Base-by-base conservation (phyloP, 345 rosid genomes). In the thale cress (Arabidopsis thaliana) region DNA sequence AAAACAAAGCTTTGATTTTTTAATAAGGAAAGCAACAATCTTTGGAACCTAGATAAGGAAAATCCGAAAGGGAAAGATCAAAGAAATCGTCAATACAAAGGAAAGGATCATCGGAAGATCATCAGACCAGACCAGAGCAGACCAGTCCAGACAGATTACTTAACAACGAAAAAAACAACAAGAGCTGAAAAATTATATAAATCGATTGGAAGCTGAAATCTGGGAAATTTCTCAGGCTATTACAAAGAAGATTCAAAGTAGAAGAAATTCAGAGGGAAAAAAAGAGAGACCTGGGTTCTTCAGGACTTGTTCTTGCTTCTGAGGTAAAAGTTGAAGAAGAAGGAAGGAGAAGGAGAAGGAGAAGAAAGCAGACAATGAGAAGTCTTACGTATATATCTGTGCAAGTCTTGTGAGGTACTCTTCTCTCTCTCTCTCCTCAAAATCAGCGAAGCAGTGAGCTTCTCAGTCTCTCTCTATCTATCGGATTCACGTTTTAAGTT, bases 401-500 rank as follows among this genome's bases (percentile, higher is more conserved):
- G 77, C 73, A 71, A 78, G 77, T 71, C 81, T 78, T 72, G 77
- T 50, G 81, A 78, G 73, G 69, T 59, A 78, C 77, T 78, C 81
- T 72, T 78, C 81, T 57, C 57, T 71, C 78, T 76, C 60, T 75
- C 80, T 53, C 69, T 9, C 81, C 81, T 72, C 77, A 72, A 72
- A 78, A 78, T 78, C 81, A 78, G 81, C 78, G 78, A 42, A 78
- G 44, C 73, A 72, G 72, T 77, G 80, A 78, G 69, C 81, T 66
- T 72, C 50, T 58, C 62, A 33, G 59, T 53, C 65, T 28, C 56
- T 7, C 46, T 28, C 4, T 59, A 38, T 74, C 67, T 68, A 56
- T 62, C 25, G 53, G 32, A 78, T 37, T 78, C 81, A 78, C 77
- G 81, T 72, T 78, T 78, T 72, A 72, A 72, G 77, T 34, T 78